Evolutionary conservation across 2,329 filamentous ascomycete genomes (phyloP).

Genomic region (Nannizzia gypsea): DNA sequence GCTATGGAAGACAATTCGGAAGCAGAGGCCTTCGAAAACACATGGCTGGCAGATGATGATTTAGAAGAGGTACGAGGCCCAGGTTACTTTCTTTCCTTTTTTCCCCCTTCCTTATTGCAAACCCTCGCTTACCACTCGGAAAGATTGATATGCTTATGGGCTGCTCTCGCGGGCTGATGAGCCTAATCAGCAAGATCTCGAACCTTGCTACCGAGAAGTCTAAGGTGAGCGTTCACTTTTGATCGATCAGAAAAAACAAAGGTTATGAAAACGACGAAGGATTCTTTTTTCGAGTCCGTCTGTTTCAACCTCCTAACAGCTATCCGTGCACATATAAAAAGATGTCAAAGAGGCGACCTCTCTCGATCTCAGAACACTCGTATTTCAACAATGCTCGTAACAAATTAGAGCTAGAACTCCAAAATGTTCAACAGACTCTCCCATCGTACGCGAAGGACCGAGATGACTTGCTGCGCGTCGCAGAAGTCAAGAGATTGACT

Average conservation of each 20-base stretch:
- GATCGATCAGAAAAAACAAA: not conserved
- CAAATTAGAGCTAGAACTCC: constrained; percentile 9
- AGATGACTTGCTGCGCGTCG: constrained; percentile 18
- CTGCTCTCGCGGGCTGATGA: constrained; percentile 23
- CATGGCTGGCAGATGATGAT: constrained; percentile 18
- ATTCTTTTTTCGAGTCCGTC: not conserved
- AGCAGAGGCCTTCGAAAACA: constrained; percentile 4
- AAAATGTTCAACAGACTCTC: constrained; percentile 13
- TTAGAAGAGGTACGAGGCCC: constrained; percentile 17
- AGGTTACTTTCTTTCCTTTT: not conserved
- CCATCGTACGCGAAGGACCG: constrained; percentile 14
- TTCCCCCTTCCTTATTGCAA: not conserved
- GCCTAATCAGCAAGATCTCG: constrained; percentile 19
- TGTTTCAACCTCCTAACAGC: not conserved
- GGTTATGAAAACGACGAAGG: not conserved
- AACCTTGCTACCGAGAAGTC: constrained; percentile 8
- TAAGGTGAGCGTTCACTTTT: constrained; percentile 7
- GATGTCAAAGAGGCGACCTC: constrained; percentile 9
- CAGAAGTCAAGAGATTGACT: constrained; percentile 21
- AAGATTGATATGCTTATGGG: constrained; percentile 25
- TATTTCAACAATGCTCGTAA: constrained; percentile 6
- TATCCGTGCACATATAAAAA: constrained; percentile 3
- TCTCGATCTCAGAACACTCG: constrained; percentile 6
- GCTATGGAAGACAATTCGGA: constrained; percentile 9
- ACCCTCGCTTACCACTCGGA: not conserved